Base-by-base conservation (phyloP, 2,329 filamentous ascomycete species). In the Coniochaeta prunicola region DNA sequence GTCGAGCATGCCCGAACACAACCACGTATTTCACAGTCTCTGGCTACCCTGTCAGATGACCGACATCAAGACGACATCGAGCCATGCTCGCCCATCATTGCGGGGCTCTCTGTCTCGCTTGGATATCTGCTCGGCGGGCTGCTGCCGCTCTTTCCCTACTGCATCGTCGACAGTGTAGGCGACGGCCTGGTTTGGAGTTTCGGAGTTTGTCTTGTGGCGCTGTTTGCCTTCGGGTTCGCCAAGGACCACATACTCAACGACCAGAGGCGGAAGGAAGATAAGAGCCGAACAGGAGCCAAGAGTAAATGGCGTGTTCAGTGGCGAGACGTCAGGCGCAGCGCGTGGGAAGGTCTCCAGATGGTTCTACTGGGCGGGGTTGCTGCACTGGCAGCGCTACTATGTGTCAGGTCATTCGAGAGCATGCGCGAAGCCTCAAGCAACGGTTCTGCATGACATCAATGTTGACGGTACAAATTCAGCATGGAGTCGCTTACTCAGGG, bases 171-270 rank as follows among this genome's bases (percentile, higher is more conserved):
- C 2, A 56, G 59, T 13, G 68, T 70, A 4, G 63, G 64, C 50
- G 63, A 68, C 53, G 69, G 69, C 17, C 60, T 71, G 54, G 57
- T 65, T 19, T 71, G 69, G 68, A 71, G 69, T 58, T 70, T 71
- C 57, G 59, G 57, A 17, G 66, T 70, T 21, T 71, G 69, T 57
- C 59, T 70, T 12, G 42, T 68, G 4, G 68, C 69, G 0, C 59
- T 71, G 40, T 71, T 71, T 58, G 24, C 62, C 4, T 71, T 71
- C 63, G 69, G 69, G 9, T 71, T 69, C 45, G 21, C 58, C 26
- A 67, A 68, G 56, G 64, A 68, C 59, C 67, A 66, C 38, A 54
- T 58, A 1, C 48, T 69, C 50, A 58, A 59, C 50, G 30, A 36
- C 33, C 34, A 36, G 24, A 17, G 24, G 15, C 21, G 21, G n/a